phyloP scores from a whole-genome alignment of 768 basidiomycete species.

The Russula sp. region DNA sequence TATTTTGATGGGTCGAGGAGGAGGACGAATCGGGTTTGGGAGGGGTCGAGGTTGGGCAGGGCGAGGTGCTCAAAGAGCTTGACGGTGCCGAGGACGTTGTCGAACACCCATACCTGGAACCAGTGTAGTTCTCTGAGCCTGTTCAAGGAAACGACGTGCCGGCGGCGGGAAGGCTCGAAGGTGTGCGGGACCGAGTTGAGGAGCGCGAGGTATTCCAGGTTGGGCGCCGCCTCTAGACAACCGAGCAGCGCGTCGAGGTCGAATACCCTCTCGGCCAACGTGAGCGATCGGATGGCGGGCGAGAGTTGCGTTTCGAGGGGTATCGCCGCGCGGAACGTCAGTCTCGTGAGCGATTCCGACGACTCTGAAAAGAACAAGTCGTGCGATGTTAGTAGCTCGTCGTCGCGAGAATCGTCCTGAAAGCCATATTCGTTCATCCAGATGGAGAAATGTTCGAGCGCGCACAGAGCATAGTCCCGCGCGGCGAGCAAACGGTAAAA shows the following conservation, averaged over 20 bases:
- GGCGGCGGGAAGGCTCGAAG: not conserved
- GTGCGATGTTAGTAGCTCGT: too few species aligned
- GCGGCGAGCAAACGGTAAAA: not conserved
- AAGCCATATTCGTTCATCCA: constrained; percentile 3
- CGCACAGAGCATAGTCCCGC: not conserved
- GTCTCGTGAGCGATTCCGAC: not conserved
- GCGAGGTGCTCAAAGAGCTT: constrained; percentile 14
- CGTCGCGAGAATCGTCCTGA: not conserved
- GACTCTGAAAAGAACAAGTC: constrained; percentile 1
- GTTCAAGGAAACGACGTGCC: not conserved
- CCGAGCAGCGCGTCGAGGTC: constrained; percentile 5
- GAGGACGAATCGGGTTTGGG: constrained; percentile 5
- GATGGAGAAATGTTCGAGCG: constrained; percentile 13
- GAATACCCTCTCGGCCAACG: constrained; percentile 1
- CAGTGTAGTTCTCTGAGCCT: constrained; percentile 5
- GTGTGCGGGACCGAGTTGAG: constrained; percentile 11
- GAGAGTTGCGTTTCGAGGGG: constrained; percentile 5
- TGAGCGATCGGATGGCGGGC: constrained; percentile 2
- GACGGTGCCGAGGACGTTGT: constrained; percentile 12
- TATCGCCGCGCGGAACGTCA: constrained; percentile 1
- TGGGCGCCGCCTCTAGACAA: constrained; percentile 4
- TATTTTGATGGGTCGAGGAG: constrained; percentile 4
- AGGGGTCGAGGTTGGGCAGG: not conserved
- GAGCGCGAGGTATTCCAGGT: constrained; percentile 12
- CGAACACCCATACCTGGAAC: constrained; percentile 8